Evolutionary conservation across 2,329 filamentous ascomycete genomes (phyloP).

Genomic region (Nothomitra cinnamomea): DNA sequence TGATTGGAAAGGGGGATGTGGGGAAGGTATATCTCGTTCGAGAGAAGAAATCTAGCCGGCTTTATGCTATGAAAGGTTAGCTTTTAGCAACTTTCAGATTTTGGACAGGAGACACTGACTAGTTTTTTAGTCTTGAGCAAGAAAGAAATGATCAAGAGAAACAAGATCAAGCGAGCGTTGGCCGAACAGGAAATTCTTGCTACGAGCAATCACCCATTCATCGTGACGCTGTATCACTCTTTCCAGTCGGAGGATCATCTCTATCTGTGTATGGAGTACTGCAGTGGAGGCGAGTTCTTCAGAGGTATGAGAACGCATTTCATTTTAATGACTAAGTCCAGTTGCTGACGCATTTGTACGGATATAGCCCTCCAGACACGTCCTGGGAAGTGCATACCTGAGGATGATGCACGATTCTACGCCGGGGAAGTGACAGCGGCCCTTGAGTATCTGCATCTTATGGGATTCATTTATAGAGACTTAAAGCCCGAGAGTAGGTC

Average conservation of each 20-base stretch:
- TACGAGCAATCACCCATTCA: constrained; percentile 97
- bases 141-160: constrained; percentile 99
- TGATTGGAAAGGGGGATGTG: constrained; percentile 97
- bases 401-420: constrained; percentile 94
- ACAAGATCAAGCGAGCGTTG: constrained; percentile 97
- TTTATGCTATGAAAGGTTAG: constrained; percentile 98
- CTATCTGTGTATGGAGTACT: constrained; percentile 99
- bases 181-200: constrained; percentile 96
- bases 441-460: constrained; percentile 88
- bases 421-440: constrained; percentile 94
- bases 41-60: constrained; percentile 88
- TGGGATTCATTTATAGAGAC: constrained; percentile 98
- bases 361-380: constrained; percentile 67
- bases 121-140: constrained; percentile 71
- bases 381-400: constrained; percentile 90
- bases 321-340: not conserved
- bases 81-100: constrained; percentile 6
- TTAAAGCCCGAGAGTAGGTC: constrained; percentile 84
- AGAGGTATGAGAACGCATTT: constrained; percentile 29
- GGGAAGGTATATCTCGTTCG: constrained; percentile 95
- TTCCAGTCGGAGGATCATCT: constrained; percentile 98
- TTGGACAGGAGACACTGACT: constrained; percentile 14
- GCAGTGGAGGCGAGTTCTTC: constrained; percentile 97
- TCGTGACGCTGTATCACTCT: constrained; percentile 94
- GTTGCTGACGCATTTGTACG: not conserved